These are phyloP conservation scores for Paraleonurus japonicus DNA, from an alignment of 257 asterid species.

Conservation along the genomic window DNA sequence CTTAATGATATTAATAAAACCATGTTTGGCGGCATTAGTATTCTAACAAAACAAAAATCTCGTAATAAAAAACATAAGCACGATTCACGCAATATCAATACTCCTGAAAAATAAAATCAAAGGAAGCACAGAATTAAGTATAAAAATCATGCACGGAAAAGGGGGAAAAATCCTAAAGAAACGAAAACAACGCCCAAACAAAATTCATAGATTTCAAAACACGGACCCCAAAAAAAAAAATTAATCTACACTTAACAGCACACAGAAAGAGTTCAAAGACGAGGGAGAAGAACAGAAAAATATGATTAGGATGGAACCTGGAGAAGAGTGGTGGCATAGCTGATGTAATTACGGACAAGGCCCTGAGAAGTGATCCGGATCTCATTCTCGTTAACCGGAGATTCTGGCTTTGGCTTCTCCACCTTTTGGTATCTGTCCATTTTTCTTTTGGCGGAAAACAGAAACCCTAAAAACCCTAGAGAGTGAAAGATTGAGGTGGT, in stretches of 20 bases:
- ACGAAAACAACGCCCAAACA: neutral
- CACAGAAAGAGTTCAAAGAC: neutral
- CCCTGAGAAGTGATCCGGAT: slow-evolving; percentile 95
- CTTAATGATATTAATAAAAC: neutral
- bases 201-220: neutral
- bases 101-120: neutral
- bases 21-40: neutral
- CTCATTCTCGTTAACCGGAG: slow-evolving; percentile 87
- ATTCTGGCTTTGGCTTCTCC: slow-evolving; percentile 77
- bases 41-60: no score
- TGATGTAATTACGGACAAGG: slow-evolving; percentile 75
- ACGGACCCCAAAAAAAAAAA: neutral
- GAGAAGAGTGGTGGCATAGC: slow-evolving; percentile 76
- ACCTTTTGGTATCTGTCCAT: slow-evolving; percentile 94
- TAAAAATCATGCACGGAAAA: neutral
- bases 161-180: neutral
- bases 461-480: slow-evolving; percentile 52
- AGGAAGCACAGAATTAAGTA: neutral
- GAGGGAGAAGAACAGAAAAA: neutral
- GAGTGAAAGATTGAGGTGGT: slow-evolving; percentile 15
- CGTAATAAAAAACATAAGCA: neutral
- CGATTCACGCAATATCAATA: neutral
- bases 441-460: slow-evolving; percentile 17
- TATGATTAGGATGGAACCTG: slow-evolving; percentile 44
- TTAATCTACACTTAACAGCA: neutral